phyloP scores from a whole-genome alignment of 2,329 filamentous ascomycete species.

The Fusarium newnesense region DNA sequence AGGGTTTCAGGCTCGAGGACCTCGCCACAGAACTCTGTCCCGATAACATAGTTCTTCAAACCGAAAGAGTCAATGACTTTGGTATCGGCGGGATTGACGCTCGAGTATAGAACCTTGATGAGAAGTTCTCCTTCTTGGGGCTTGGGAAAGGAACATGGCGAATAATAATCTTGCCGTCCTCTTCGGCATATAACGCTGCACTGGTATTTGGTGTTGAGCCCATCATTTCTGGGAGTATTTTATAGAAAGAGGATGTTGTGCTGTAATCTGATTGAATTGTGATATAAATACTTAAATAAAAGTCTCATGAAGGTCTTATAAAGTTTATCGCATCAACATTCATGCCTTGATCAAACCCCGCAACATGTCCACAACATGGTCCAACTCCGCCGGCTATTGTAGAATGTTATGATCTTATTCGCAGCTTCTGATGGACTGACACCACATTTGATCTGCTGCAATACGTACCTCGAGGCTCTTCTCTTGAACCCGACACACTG shows the following conservation, averaged over 20 bases:
- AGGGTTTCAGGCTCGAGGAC: neutral
- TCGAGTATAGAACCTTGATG: neutral
- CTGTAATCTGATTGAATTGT: neutral
- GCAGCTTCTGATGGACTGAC: neutral
- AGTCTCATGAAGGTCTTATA: neutral
- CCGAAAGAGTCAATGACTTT: neutral
- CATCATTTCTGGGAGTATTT: neutral
- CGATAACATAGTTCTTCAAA: neutral
- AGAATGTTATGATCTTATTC: neutral
- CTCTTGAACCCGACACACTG: neutral
- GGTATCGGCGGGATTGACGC: neutral
- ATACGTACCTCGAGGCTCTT: neutral
- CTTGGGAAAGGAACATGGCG: neutral
- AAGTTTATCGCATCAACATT: no score
- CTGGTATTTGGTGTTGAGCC: neutral
- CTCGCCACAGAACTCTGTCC: neutral
- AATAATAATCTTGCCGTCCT: neutral
- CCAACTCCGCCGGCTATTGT: neutral
- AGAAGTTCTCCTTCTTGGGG: neutral
- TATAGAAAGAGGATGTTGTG: no score
- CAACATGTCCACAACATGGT: neutral
- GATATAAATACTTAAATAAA: neutral
- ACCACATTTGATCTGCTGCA: neutral
- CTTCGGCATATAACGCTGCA: neutral
- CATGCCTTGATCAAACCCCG: neutral